Conservation (phyloP, 2,329 filamentous ascomycete species). For the Chaetomium sp. region DNA sequence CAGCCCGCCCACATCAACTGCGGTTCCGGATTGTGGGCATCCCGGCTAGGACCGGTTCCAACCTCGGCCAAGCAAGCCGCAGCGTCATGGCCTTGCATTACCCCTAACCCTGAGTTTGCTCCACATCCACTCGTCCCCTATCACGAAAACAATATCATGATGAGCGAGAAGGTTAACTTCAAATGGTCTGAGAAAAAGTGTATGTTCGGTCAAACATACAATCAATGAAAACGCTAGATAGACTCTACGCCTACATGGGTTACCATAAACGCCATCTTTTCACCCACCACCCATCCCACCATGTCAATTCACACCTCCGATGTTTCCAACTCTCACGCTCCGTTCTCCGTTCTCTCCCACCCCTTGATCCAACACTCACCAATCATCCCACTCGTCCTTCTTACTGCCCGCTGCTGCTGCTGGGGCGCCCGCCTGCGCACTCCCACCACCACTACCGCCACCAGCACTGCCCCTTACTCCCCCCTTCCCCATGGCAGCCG, state of each 20-base stretch:
- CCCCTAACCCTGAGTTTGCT: constrained; percentile 21
- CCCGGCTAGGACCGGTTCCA: constrained; percentile 40
- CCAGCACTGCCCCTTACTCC: constrained; percentile 18
- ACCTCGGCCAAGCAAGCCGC: constrained; percentile 32
- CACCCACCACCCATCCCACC: not conserved
- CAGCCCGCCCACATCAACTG: constrained; percentile 22
- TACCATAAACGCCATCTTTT: not conserved
- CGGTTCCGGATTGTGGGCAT: constrained; percentile 20
- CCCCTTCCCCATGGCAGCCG: constrained; percentile 53
- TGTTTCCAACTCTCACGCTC: too few relatives aligned
- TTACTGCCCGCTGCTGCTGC: constrained; percentile 33
- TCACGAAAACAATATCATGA: too few relatives aligned
- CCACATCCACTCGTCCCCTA: too few relatives aligned
- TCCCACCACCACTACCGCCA: too few relatives aligned
- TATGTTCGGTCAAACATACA: too few relatives aligned
- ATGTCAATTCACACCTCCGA: too few relatives aligned
- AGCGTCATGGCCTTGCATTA: not conserved
- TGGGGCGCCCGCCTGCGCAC: constrained; percentile 4
- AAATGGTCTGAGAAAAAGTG: too few relatives aligned
- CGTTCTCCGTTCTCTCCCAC: too few relatives aligned
- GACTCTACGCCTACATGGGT: too few relatives aligned
- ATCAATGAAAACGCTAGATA: too few relatives aligned
- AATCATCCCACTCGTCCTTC: constrained; percentile 60
- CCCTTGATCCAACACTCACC: constrained; percentile 32
- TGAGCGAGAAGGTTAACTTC: too few relatives aligned